Conservation (phyloP, 495 filamentous ascomycete genomes). For the Aspergillus sclerotioniger region DNA sequence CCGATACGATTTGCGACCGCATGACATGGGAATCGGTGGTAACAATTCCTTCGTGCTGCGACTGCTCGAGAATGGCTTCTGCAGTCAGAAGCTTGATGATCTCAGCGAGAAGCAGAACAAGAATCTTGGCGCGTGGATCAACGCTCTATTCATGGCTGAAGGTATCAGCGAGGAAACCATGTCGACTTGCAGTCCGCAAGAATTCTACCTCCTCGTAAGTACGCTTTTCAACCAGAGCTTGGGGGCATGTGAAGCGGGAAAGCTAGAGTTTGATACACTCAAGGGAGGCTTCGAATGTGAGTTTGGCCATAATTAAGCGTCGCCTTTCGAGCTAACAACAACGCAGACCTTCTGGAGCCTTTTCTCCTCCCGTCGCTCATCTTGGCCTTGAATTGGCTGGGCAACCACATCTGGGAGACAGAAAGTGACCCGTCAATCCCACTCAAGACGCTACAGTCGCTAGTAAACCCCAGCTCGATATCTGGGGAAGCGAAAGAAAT, state of each 20-base stretch:
- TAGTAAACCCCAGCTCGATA: constrained; percentile 72
- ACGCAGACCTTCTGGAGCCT: constrained; percentile 75
- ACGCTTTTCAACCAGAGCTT: constrained; percentile 86
- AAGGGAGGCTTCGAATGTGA: constrained; percentile 87
- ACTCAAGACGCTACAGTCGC: constrained; percentile 66
- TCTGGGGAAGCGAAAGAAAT: constrained; percentile 78
- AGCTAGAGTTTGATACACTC: constrained; percentile 74
- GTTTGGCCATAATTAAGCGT: constrained; percentile 16
- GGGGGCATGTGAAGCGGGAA: constrained; percentile 65
- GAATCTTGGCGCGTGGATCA: constrained; percentile 81
- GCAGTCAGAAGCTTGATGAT: constrained; percentile 60
- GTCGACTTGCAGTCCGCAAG: constrained; percentile 86
- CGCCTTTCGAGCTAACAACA: neutral
- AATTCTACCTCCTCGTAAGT: constrained; percentile 89
- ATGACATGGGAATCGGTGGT: constrained; percentile 62
- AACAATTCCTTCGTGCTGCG: constrained; percentile 74
- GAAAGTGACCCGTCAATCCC: constrained; percentile 61
- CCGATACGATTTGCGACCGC: constrained; percentile 69
- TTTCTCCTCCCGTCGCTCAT: constrained; percentile 88
- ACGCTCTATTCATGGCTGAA: constrained; percentile 80
- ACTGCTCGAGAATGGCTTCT: constrained; percentile 64
- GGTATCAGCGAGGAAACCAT: constrained; percentile 85
- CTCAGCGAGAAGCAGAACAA: constrained; percentile 71
- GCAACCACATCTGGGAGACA: constrained; percentile 74
- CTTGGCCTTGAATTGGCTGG: constrained; percentile 75